Base-by-base conservation (phyloP, 1,284 basidiomycete species). In the Sporisorium iseilematis-ciliati region DNA sequence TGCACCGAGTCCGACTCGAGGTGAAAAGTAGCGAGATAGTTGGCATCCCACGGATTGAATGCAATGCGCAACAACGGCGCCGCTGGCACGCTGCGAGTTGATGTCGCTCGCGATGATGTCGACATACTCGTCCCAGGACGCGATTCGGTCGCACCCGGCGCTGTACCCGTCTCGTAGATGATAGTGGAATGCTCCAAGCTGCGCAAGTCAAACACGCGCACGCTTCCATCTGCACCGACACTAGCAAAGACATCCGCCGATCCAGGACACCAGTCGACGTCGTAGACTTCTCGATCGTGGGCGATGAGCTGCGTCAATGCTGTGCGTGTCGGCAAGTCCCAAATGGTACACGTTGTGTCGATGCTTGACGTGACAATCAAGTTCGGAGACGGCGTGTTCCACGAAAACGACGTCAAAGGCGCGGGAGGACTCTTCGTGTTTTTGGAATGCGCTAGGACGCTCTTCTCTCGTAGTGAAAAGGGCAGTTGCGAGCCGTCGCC, bases 171-270 rank as follows among this genome's bases (percentile, higher is more conserved):
- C 87, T 99, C 97, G 86, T 98, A 99, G 49, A 99, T 89, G 80
- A 99, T 99, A 3, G 97, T 99, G 8, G 95, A 97, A 86, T 99
- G 97, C 85, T 99, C 97, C 49, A 99, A 89, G 78, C 92, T 93
- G 41, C 97, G 91, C 61, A 99, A 87, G 86, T 99, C 97, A 84
- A 99, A 99, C 8, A 97, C 95, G 52, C 97, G 92, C 40, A 99
- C 88, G 65, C 92, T 94, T 12, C 97, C 97, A 84, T 99, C 97
- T 14, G 96, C 97, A 25, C 97, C 97, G 21, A 99, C 97, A 16
- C 94, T 96, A 35, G 98, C 95, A 86, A 99, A 99, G 75, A 98
- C 95, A 85, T 99, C 95, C 4, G 93, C 93, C 12, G 93, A 96
- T n/a, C 92, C 91, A 2, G 97, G 97, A n/a, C 97, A 90, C 96